Base-by-base conservation (phyloP, 192 early-diverging fungal species). In the Backusella circina region DNA sequence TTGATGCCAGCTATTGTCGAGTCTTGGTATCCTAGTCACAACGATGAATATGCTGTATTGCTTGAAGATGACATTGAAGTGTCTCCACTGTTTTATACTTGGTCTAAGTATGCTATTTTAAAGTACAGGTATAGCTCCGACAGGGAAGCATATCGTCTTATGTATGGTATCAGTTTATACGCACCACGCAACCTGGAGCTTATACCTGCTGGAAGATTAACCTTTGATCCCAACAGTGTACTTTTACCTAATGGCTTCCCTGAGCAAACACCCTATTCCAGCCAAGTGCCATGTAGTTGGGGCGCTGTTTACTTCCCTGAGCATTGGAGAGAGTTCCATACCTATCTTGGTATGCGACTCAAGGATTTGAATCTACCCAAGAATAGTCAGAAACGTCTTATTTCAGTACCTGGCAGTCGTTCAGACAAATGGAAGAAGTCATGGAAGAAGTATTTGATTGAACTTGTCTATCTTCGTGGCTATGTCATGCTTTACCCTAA, bases 401-500 rank as follows among this genome's bases (percentile, higher is more conserved):
- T 90, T 3, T 83, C 77, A 26, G 81, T 90, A 18, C 88, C 88
- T 4, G 80, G 83, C 50, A 81, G 80, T 21, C 73, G 88, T 38
- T 88, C 88, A 10, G 87, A 88, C 66, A 76, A 82, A 32, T 90
- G 88, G 88, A 87, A 83, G 41, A 88, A 85, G 21, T 90, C 88
- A 6, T 90, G 88, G 88, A 90, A 90, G 71, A 82, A 84, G 50
- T 84, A 84, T 65, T 87, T 90, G 71, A 90, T 90, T 73, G 87
- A 90, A 57, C 78, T 90, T 73, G 83, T 87, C 13, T 90, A 90
- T 70, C 82, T 90, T 72, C 85, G 88, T 10, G 87, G 84, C 15
- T 90, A 88, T 44, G 84, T 87, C 0, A 90, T 90, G 89, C 77
- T 90, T 10, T 90, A 90, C 66, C 89, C 89, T 28, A 90, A 90